phyloP scores from a whole-genome alignment of 1,284 basidiomycete genomes.

The Leccinum fallax region DNA sequence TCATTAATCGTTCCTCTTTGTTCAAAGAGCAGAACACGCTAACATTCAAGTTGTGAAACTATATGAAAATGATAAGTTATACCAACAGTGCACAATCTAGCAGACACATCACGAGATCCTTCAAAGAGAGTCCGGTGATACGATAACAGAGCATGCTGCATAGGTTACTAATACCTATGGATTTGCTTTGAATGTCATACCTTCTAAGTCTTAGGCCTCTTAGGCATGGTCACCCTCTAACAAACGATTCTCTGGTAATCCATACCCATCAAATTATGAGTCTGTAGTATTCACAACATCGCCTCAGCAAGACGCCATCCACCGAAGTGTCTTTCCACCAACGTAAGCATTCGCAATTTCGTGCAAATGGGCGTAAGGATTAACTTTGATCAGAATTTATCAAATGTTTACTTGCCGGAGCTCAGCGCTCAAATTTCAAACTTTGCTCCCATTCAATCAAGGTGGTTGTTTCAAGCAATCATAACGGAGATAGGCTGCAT shows the following conservation, averaged over 20 bases:
- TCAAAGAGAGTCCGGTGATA: not conserved
- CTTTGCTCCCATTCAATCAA: not conserved
- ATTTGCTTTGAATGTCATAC: not conserved
- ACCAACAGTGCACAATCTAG: not conserved
- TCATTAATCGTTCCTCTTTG: not conserved
- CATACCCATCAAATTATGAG: too few relatives aligned
- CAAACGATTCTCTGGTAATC: not conserved
- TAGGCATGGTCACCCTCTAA: not conserved
- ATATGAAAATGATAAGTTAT: not conserved
- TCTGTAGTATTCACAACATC: not conserved
- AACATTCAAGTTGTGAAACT: not conserved
- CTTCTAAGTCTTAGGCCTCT: too few relatives aligned
- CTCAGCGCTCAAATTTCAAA: not conserved
- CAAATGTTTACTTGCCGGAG: not conserved
- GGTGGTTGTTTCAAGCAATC: not conserved
- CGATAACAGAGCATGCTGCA: not conserved
- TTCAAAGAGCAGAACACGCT: not conserved
- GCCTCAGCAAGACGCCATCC: not conserved
- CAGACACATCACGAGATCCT: not conserved
- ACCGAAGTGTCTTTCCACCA: not conserved
- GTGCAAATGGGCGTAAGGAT: not conserved
- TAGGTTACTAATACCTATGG: not conserved
- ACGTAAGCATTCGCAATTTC: not conserved
- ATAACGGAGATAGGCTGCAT: not conserved
- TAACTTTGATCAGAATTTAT: not conserved